phyloP scores from a whole-genome alignment of 306 rosid genomes.

The Carpinus viminea region DNA sequence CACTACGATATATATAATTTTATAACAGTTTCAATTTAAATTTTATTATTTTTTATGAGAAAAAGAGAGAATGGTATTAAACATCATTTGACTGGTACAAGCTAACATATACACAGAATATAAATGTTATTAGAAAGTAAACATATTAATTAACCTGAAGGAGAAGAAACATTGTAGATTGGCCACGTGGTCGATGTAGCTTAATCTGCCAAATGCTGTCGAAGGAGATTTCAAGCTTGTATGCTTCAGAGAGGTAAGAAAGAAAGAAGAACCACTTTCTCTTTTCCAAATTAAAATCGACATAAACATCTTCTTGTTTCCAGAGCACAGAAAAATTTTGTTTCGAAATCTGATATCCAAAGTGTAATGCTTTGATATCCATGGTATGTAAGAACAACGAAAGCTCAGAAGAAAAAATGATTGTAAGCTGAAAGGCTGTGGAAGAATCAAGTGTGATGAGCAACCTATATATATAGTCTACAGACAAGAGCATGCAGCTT shows the following conservation, averaged over 20 bases:
- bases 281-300: conserved; percentile 34
- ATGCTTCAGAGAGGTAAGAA: conserved; percentile 25
- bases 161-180: conserved; percentile 35
- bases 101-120: background rate
- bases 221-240: conserved; percentile 48
- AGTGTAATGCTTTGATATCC: conserved; percentile 28
- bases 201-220: conserved; percentile 49
- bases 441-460: too few relatives aligned
- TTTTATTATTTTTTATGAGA: too few relatives aligned
- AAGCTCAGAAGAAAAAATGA: too few relatives aligned
- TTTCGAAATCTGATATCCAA: conserved; percentile 51
- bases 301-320: conserved; percentile 39
- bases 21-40: too few relatives aligned
- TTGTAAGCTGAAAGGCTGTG: too few relatives aligned
- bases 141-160: conserved; percentile 44
- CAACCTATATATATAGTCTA: too few relatives aligned
- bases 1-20: too few relatives aligned
- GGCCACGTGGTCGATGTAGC: conserved; percentile 30
- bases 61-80: too few relatives aligned
- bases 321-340: conserved; percentile 48
- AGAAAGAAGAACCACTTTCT: conserved; percentile 38
- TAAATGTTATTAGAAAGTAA: background rate
- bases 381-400: background rate
- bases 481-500: too few relatives aligned
- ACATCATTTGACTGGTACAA: too few relatives aligned